Percentiles rank a stretch among this genome's conserved stretches.
phyloP scores from a whole-genome alignment of 306 rosid species.

The Castanospermum australe region DNA sequence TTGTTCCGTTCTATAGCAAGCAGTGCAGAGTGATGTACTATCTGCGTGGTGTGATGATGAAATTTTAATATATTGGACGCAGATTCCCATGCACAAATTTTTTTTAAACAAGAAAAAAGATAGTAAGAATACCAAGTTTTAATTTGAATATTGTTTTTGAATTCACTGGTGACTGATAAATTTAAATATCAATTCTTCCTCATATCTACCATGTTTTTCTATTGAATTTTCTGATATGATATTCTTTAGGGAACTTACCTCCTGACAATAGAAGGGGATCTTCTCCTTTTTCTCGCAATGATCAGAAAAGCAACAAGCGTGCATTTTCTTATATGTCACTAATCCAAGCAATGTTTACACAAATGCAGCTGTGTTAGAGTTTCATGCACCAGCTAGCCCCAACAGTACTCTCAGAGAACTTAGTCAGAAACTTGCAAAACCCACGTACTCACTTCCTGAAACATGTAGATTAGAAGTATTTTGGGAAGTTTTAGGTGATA shows the following conservation, averaged over 20 bases:
- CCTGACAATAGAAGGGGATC: constrained; percentile 36
- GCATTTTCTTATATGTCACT: constrained; percentile 31
- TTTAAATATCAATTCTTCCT: neutral
- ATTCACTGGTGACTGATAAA: neutral
- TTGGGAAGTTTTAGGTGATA: constrained; percentile 50
- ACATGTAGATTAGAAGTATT: constrained; percentile 46
- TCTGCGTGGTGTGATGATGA: neutral
- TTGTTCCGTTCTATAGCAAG: neutral
- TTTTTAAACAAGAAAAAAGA: neutral
- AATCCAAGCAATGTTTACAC: constrained; percentile 33
- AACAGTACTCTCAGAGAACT: constrained; percentile 16
- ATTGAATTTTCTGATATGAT: neutral
- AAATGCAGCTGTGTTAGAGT: constrained; percentile 42
- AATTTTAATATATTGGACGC: neutral
- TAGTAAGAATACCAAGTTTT: too few species aligned
- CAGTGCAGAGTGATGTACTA: neutral
- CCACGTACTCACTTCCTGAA: constrained; percentile 37
- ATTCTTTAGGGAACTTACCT: constrained; percentile 38
- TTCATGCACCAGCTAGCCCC: constrained; percentile 40
- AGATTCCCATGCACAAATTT: neutral
- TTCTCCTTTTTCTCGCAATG: constrained; percentile 27
- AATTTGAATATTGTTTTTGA: neutral
- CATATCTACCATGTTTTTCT: neutral
- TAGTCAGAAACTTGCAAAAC: constrained; percentile 32
- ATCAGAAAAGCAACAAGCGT: constrained; percentile 13